These are phyloP conservation scores for Neostapfia colusana DNA, from an alignment of 176 grass and related monocot genomes.

Conservation along the genomic window DNA sequence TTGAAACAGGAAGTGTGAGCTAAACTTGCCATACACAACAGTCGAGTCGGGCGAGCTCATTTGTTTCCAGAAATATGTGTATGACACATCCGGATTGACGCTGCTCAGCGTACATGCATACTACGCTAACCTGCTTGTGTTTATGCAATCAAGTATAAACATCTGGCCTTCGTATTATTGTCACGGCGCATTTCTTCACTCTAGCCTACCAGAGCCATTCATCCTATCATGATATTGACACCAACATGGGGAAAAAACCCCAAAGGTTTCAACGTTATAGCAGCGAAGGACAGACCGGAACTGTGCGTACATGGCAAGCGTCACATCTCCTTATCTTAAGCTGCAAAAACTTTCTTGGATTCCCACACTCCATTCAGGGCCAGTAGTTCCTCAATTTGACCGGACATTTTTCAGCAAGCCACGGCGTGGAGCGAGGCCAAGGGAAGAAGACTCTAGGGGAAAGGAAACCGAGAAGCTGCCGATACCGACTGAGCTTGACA, in stretches of 20 bases:
- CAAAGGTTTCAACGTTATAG: neutral
- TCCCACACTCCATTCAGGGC: constrained; percentile 18
- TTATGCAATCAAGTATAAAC: neutral
- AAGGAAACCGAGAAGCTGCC: neutral
- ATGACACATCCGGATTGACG: neutral
- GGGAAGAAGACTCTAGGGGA: neutral
- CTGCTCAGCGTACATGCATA: neutral
- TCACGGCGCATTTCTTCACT: neutral
- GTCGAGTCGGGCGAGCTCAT: neutral
- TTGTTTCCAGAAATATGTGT: neutral
- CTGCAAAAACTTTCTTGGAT: constrained; percentile 13
- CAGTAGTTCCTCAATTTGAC: constrained; percentile 30
- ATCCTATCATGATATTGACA: neutral
- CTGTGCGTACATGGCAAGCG: constrained; percentile 2
- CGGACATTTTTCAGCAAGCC: constrained; percentile 25
- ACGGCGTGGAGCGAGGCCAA: constrained; percentile 8
- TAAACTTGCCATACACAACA: neutral
- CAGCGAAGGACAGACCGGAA: neutral
- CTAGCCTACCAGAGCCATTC: neutral
- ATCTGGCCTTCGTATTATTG: neutral
- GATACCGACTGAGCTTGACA: constrained; percentile 3
- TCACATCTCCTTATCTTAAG: constrained; percentile 2
- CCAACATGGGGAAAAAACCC: neutral
- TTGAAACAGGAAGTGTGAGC: neutral
- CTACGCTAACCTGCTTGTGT: neutral